Evolutionary conservation across 75 land plant genomes (phyloP).

Genomic region (Chamaecyparis obtusa): DNA sequence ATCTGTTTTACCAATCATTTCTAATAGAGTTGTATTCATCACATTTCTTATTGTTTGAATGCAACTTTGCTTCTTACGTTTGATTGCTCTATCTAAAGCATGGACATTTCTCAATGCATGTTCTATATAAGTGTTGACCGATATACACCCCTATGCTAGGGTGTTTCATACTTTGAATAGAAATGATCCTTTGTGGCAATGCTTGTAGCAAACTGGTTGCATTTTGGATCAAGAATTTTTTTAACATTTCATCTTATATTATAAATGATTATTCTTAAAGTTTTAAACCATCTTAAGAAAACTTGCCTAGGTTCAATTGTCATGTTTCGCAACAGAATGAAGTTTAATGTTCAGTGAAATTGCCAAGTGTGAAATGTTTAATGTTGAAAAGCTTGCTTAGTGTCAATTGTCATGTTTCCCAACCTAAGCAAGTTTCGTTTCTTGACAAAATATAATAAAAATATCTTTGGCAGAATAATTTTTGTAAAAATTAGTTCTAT

Average conservation of each 20-base stretch:
- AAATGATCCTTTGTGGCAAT: not conserved
- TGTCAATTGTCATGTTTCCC: not conserved
- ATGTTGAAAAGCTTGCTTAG: not conserved
- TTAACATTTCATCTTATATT: not conserved
- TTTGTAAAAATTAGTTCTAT: not conserved
- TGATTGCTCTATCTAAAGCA: not conserved
- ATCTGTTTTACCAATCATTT: slow-evolving; percentile 1
- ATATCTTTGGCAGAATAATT: not conserved
- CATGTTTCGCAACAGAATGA: too few species aligned
- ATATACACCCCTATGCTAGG: not conserved
- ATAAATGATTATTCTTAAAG: not conserved
- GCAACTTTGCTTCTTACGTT: not conserved
- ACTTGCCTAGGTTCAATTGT: not conserved
- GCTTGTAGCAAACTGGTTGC: not conserved
- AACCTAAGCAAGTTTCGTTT: not conserved
- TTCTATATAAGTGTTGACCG: not conserved
- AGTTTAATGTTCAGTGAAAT: too few species aligned
- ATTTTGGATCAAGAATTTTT: not conserved
- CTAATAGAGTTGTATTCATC: slow-evolving; percentile 1
- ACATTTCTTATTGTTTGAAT: slow-evolving; percentile 11
- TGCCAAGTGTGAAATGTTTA: too few species aligned
- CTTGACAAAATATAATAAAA: too few species aligned
- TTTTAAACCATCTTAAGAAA: not conserved
- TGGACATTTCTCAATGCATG: not conserved
- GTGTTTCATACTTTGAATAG: not conserved